Base-by-base conservation (phyloP, 2,329 filamentous ascomycete species). In the Fusarium metavorans region DNA sequence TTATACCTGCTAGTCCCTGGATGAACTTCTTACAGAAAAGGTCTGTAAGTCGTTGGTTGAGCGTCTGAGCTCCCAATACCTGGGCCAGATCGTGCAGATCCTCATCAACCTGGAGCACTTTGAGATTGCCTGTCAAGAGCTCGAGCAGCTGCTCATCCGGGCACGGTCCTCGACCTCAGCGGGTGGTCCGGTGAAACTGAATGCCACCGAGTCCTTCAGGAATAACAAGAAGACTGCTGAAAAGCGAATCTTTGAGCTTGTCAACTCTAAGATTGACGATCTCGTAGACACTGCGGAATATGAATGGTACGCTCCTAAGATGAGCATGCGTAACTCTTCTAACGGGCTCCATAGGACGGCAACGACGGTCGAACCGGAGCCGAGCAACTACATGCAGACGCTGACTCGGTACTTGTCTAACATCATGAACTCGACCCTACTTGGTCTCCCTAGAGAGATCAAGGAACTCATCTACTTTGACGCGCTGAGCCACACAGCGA, bases 391-490 rank as follows among this genome's bases (percentile, higher is more conserved):
- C 84, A 98, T 99, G 91, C 93, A 97, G 81, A 98, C 97, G 6
- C 86, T 99, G 71, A 99, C 96, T 0, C 91, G 93, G 14, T 99
- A 98, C 81, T 87, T 99, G 23, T 94, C 93, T 34, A 98, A 97
- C 81, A 98, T 98, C 81, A 98, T 98, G 95, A 95, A 92, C 80
- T 97, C 94, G 1, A 98, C 97, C 0, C 88, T 99, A 6, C 89
- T 99, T 3, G 96, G 95, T 1, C 86, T 99, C n/a, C 97, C 97
- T 0, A 92, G 95, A 34, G 94, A 97, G 79, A 98, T 99, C 83
- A 98, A 98, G 81, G 95, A 98, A 81, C 91, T 98, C 66, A 98
- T 99, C 78, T 98, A 99, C 85, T 98, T 98, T 80, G 97, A 98
- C 81, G 97, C 97, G 0, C 89, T 99, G 39, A 95, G 92, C 65